A percentile compares a stretch with the other conserved stretches of the same genome.
Evolutionary conservation across 148 eudicot species (phyloP).

Genomic region (Persicaria tinctoria): DNA sequence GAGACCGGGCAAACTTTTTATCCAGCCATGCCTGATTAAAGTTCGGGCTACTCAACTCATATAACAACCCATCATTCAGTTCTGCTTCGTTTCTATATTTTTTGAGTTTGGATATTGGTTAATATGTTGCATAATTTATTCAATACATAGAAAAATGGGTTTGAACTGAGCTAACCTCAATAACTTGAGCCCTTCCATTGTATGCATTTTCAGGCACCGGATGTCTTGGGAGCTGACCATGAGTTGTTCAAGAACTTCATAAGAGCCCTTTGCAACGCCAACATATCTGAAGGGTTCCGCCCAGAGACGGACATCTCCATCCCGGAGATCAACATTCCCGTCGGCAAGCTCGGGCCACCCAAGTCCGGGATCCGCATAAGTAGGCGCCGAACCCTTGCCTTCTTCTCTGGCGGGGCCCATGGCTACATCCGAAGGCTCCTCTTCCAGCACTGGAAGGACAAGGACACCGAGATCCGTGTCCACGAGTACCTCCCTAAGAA

Average conservation of each 20-base stretch:
- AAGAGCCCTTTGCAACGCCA: slow-evolving; percentile 40
- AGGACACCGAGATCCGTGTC: slow-evolving; percentile 9
- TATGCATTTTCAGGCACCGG: slow-evolving; percentile 30
- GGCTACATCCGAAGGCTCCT: slow-evolving; percentile 25
- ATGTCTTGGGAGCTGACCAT: slow-evolving; percentile 16
- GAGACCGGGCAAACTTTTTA: not conserved
- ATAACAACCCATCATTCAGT: too few relatives aligned
- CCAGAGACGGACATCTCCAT: slow-evolving; percentile 32
- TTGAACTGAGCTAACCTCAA: too few relatives aligned
- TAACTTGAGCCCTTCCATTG: too few relatives aligned
- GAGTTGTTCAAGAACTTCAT: slow-evolving; percentile 23
- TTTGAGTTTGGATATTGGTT: too few relatives aligned
- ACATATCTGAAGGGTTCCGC: slow-evolving; percentile 31
- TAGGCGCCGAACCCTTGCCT: slow-evolving; percentile 27
- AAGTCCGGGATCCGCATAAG: slow-evolving; percentile 1
- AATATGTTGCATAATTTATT: too few relatives aligned
- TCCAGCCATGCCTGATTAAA: not conserved
- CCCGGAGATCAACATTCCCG: slow-evolving; percentile 25
- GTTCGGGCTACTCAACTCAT: too few relatives aligned
- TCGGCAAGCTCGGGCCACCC: slow-evolving; percentile 14
- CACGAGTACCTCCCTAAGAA: slow-evolving; percentile 9
- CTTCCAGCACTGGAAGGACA: slow-evolving; percentile 24
- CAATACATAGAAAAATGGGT: too few relatives aligned
- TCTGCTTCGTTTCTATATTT: too few relatives aligned
- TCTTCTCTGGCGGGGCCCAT: slow-evolving; percentile 37